Base-by-base conservation (phyloP, 768 basidiomycete genomes). In the Suillus discolor region DNA sequence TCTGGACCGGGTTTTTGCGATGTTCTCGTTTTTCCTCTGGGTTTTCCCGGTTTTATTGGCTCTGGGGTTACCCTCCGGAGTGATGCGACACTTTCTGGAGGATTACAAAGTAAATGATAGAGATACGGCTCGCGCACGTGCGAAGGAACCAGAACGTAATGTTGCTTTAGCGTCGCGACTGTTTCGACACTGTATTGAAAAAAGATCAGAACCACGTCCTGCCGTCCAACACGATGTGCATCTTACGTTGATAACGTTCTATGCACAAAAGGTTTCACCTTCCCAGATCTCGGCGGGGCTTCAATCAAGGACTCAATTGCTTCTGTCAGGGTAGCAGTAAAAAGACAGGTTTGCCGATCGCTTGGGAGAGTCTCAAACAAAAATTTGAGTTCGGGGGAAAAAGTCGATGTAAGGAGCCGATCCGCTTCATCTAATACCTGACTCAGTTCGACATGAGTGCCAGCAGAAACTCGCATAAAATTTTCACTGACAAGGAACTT, bases 341-440 rank as follows among this genome's bases (percentile, higher is more conserved):
- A 99, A 49, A 99, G 84, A 71, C 95, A 93, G 0, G 97, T 99
- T 75, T 99, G 97, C n/a, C 97, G 85, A 39, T 94, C 87, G 62
- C 85, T 84, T 1, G 97, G 94, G 18, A 99, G 82, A 42, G 84
- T 80, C 42, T 80, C 79, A 75, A 99, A 96, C 25, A 99, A 75
- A 73, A 89, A 85, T 2, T 86, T 82, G 53, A 99, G 79, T 61
- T 99, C 97, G 1, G 91, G 85, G 9, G 94, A 85, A 74, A 99
- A 99, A 0, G 94, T 95, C 0, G 92, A 81, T 3, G 94, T 93
- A 28, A 99, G 82, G 34, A 99, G 82, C 34, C 97, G 84, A 80
- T 99, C 97, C 0, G 97, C 97, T 81, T 99, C 97, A 77, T 99
- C 97, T 12, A 99, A 83, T 2, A 99, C 89, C 94, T 98, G 66